These are phyloP conservation scores for Xylaria polymorpha DNA, from an alignment of 2,329 filamentous ascomycete genomes.

Conservation along the genomic window DNA sequence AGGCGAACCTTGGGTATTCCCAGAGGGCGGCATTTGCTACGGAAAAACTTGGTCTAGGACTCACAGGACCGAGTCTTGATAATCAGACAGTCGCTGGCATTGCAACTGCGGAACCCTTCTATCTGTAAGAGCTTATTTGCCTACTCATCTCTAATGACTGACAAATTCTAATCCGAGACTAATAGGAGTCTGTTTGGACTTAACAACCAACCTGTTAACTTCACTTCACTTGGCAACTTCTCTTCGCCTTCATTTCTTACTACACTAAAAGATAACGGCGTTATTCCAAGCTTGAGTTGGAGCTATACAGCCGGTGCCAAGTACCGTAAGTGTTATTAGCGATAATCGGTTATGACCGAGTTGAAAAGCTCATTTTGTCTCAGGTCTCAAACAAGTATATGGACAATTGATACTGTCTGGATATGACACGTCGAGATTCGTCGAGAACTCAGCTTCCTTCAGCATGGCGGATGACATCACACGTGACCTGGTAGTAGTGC, in stretches of 20 bases:
- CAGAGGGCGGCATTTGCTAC: constrained; percentile 46
- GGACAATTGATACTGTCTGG: constrained; percentile 56
- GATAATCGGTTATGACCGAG: not conserved
- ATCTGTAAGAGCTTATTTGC: constrained; percentile 48
- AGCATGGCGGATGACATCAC: constrained; percentile 52
- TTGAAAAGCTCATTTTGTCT: constrained; percentile 12
- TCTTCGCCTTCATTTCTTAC: constrained; percentile 53
- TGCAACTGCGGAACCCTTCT: constrained; percentile 52
- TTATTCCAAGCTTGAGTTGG: constrained; percentile 57
- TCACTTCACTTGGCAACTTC: constrained; percentile 52
- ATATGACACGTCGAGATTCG: constrained; percentile 56
- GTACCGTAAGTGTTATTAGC: constrained; percentile 50
- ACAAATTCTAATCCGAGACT: constrained; percentile 28
- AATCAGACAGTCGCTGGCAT: constrained; percentile 52
- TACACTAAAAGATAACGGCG: constrained; percentile 51
- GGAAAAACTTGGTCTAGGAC: constrained; percentile 49
- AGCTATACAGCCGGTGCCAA: constrained; percentile 57
- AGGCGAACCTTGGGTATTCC: constrained; percentile 53
- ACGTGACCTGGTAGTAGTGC: constrained; percentile 53
- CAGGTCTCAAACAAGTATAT: constrained; percentile 53
- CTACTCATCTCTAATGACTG: not conserved
- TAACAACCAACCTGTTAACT: constrained; percentile 54
- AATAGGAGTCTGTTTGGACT: constrained; percentile 54
- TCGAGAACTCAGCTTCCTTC: constrained; percentile 53
- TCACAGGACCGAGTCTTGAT: constrained; percentile 49